These are phyloP conservation scores for Claviceps pusilla DNA, from an alignment of 2,329 filamentous ascomycete genomes.

Conservation along the genomic window DNA sequence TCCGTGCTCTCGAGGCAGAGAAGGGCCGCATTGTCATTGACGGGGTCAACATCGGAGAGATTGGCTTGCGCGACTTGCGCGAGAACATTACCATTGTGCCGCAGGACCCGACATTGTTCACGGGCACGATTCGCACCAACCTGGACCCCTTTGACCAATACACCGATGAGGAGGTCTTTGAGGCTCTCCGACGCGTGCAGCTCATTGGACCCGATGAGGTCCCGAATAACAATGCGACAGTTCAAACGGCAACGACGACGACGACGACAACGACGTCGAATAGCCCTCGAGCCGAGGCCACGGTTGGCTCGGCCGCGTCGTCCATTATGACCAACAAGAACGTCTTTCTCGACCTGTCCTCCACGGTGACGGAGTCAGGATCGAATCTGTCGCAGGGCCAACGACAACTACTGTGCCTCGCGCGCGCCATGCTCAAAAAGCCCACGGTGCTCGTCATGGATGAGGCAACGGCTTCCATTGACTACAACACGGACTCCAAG, in stretches of 20 bases:
- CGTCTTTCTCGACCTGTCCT: slow-evolving; percentile 75
- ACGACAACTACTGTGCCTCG: slow-evolving; percentile 83
- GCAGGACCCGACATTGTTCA: slow-evolving; percentile 90
- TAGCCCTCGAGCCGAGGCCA: slow-evolving; percentile 7
- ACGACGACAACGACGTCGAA: slow-evolving; percentile 5
- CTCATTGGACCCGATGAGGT: slow-evolving; percentile 53
- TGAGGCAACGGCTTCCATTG: slow-evolving; percentile 92
- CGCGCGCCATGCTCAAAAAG: slow-evolving; percentile 77
- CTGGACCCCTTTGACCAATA: slow-evolving; percentile 84
- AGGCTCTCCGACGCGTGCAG: slow-evolving; percentile 73
- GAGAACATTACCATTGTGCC: slow-evolving; percentile 95
- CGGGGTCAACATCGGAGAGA: slow-evolving; percentile 72
- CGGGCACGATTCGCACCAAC: slow-evolving; percentile 79
- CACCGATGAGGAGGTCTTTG: slow-evolving; percentile 81
- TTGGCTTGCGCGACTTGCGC: slow-evolving; percentile 84
- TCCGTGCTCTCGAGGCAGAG: slow-evolving; percentile 85
- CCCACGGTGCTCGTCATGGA: slow-evolving; percentile 97
- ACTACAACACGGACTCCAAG: slow-evolving; percentile 88
- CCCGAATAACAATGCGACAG: slow-evolving; percentile 8
- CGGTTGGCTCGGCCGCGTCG: slow-evolving; percentile 10
- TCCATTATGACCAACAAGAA: slow-evolving; percentile 69
- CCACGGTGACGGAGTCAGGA: slow-evolving; percentile 75
- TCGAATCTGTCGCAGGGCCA: slow-evolving; percentile 93
- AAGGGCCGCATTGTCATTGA: slow-evolving; percentile 82
- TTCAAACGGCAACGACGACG: slow-evolving; percentile 12